These are phyloP conservation scores for Sporisorium exsertum DNA, from an alignment of 1,284 basidiomycete genomes.

Conservation along the genomic window DNA sequence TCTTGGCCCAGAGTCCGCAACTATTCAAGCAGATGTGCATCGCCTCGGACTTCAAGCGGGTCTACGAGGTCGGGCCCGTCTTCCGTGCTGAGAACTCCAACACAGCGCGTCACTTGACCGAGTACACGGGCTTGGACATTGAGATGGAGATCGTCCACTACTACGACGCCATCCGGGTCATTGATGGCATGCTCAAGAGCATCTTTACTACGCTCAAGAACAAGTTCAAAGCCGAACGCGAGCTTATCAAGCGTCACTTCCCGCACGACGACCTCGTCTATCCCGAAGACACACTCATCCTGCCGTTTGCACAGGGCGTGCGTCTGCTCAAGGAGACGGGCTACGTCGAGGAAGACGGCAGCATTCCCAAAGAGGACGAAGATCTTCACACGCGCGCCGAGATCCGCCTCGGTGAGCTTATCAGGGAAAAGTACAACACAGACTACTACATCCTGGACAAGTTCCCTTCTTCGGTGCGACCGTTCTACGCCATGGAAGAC, in stretches of 20 bases:
- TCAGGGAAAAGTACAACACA: constrained; percentile 91
- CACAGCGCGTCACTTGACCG: constrained; percentile 65
- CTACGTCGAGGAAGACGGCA: constrained; percentile 61
- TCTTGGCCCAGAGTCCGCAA: constrained; percentile 64
- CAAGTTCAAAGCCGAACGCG: constrained; percentile 49
- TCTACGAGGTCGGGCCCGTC: constrained; percentile 67
- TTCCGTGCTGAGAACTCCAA: constrained; percentile 68
- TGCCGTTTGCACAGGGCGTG: constrained; percentile 88
- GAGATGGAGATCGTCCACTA: constrained; percentile 67
- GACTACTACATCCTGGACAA: constrained; percentile 74
- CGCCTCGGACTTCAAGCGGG: constrained; percentile 61
- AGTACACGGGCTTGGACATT: constrained; percentile 66
- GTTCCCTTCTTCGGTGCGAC: constrained; percentile 79
- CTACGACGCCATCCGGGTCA: constrained; percentile 63
- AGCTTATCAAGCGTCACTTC: constrained; percentile 56
- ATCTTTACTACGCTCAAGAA: constrained; percentile 55
- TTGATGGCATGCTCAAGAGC: constrained; percentile 65
- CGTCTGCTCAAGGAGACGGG: constrained; percentile 74
- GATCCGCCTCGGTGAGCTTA: constrained; percentile 86
- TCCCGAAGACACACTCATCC: constrained; percentile 70
- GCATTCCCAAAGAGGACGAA: constrained; percentile 58
- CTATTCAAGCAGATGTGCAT: constrained; percentile 68
- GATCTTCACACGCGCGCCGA: constrained; percentile 85
- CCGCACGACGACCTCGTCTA: constrained; percentile 66
- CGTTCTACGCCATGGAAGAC: constrained; percentile 85